These are phyloP conservation scores for Daldinia caldariorum DNA, from an alignment of 495 filamentous ascomycete genomes.

Conservation along the genomic window DNA sequence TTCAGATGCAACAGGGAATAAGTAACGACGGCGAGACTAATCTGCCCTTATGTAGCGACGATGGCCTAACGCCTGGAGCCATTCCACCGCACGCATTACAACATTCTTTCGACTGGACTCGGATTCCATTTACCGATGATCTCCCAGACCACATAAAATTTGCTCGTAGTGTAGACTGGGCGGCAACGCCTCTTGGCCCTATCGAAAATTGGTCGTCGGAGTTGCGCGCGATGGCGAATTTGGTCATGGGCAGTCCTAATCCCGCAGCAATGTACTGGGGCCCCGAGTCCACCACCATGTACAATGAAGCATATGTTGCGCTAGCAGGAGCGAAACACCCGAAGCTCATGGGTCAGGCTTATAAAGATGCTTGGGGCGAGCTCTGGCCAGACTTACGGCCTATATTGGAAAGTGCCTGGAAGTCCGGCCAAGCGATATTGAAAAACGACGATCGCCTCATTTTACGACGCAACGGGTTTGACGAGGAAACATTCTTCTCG, in stretches of 20 bases:
- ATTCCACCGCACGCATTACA: slow-evolving; percentile 38
- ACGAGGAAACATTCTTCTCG: slow-evolving; percentile 76
- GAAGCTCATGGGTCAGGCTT: slow-evolving; percentile 71
- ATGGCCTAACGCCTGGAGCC: slow-evolving; percentile 44
- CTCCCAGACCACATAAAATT: slow-evolving; percentile 72
- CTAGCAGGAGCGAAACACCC: slow-evolving; percentile 77
- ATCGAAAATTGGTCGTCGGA: slow-evolving; percentile 71
- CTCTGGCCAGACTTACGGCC: slow-evolving; percentile 72
- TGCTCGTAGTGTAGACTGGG: slow-evolving; percentile 72
- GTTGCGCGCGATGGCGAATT: slow-evolving; percentile 69
- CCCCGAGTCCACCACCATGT: slow-evolving; percentile 69
- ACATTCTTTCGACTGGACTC: slow-evolving; percentile 74
- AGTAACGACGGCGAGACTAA: slow-evolving; percentile 29
- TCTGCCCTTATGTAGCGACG: slow-evolving; percentile 32
- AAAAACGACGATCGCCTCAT: slow-evolving; percentile 78
- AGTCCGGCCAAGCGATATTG: slow-evolving; percentile 74
- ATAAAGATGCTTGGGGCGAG: slow-evolving; percentile 70
- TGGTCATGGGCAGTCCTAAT: slow-evolving; percentile 78
- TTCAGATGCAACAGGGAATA: slow-evolving; percentile 32
- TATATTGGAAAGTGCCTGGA: slow-evolving; percentile 65
- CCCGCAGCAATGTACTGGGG: slow-evolving; percentile 81
- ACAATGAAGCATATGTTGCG: slow-evolving; percentile 76
- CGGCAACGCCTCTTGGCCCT: slow-evolving; percentile 68
- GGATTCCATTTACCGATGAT: slow-evolving; percentile 64
- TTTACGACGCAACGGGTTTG: slow-evolving; percentile 65